These are phyloP conservation scores for Psilocybe azurescens DNA, from an alignment of 768 basidiomycete species.

Conservation along the genomic window DNA sequence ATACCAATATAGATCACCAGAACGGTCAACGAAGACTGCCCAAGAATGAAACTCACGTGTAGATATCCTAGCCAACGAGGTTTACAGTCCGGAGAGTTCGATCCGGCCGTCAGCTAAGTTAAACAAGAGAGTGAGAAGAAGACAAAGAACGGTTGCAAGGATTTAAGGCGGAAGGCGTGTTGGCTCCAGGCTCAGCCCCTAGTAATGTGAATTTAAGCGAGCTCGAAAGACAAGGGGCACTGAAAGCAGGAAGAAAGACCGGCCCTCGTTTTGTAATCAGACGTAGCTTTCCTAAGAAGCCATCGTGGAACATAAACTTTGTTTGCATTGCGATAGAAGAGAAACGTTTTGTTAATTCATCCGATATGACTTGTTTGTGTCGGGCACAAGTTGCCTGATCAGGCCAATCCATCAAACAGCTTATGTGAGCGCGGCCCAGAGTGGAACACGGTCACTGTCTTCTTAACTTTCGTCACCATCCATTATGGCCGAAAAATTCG, in stretches of 20 bases:
- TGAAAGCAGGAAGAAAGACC: conserved; percentile 1
- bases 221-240: background rate
- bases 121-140: background rate
- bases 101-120: conserved; percentile 14
- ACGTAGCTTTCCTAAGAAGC: conserved; percentile 4
- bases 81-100: conserved; percentile 1
- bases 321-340: conserved; percentile 6
- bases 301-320: conserved; percentile 9
- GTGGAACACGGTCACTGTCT: conserved; percentile 4
- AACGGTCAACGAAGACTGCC: conserved; percentile 12
- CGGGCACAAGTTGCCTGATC: conserved; percentile 27
- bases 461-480: conserved; percentile 15
- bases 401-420: conserved; percentile 10
- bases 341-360: conserved; percentile 1
- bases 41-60: conserved; percentile 22
- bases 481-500: conserved; percentile 65
- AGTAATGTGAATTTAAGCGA: background rate
- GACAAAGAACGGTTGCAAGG: conserved; percentile 6
- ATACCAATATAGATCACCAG: conserved; percentile 4
- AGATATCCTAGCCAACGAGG: conserved; percentile 8
- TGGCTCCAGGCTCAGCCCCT: conserved; percentile 4
- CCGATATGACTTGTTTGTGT: conserved; percentile 10
- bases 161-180: conserved; percentile 10
- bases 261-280: background rate
- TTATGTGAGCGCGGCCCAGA: conserved; percentile 29